Evolutionary conservation across 2,329 filamentous ascomycete species (phyloP), one percentile per base, ranked within the genome.

Genomic region (Exophiala sp.): DNA sequence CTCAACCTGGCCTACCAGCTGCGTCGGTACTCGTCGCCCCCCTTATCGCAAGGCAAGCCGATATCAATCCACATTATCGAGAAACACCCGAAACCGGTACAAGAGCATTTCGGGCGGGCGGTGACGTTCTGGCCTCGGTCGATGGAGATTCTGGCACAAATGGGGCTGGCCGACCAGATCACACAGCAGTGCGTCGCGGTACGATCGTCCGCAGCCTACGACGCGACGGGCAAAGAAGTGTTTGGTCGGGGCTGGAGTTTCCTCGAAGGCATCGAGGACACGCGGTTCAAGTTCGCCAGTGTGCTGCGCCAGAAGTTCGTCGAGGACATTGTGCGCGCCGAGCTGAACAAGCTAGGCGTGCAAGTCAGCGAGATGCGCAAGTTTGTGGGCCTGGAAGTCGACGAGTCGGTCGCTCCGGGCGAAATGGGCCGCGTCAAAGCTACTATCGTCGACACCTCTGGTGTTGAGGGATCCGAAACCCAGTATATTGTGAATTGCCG

Each of bases 271-370:
- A 77, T 78, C 66, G 70, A 68, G 29, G 73, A 76, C 49, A 76
- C 75, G 1, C 64, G 65, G 21, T 78, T 73, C 63, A 70, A 76
- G 53, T 80, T 77, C 58, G 68, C 71, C 0, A 64, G 78, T n/a
- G 75, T 78, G 1, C 58, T 80, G 46, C 66, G 77, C 13, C 76
- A 80, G 62, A 78, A 74, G 59, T 78, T 76, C 58, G 72, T 75
- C 5, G 76, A 80, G 57, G 71, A 73, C 10, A 72, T 79, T 35
- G 73, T 79, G 44, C 68, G 76, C 35, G 62, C 64, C n/a, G 64
- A 67, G 50, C 42, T 71, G 60, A 63, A 52, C 42, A 65, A 56
- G 41, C 57, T 70, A 23, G 69, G 69, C 16, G 65, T 68, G 1
- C 52, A 62, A 1, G 62, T 72, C 3, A 63, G 68, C 34, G 60